Evolutionary conservation across 192 early-diverging fungal genomes (phyloP).

Genomic region (Linnemannia hyalina): DNA sequence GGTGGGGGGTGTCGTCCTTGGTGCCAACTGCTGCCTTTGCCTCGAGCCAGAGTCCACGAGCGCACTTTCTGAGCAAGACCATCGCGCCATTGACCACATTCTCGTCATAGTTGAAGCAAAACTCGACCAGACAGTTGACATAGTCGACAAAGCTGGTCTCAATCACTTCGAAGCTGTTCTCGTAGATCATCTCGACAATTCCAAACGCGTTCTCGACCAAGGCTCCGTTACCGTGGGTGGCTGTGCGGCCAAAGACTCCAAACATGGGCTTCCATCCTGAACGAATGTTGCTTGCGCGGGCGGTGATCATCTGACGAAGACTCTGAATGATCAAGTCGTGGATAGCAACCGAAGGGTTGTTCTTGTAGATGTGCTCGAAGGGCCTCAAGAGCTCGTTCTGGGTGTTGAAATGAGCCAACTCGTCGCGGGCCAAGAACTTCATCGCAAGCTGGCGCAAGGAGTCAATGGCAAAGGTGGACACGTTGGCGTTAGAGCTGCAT

Average conservation of each 20-base stretch:
- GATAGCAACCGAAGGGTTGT: slow-evolving; percentile 77
- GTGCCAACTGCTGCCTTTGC: slow-evolving; percentile 25
- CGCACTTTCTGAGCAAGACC: slow-evolving; percentile 58
- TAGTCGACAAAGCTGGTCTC: slow-evolving; percentile 63
- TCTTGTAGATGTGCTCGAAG: slow-evolving; percentile 88
- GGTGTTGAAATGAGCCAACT: slow-evolving; percentile 91
- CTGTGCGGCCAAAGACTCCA: slow-evolving; percentile 74
- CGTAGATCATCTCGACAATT: slow-evolving; percentile 60
- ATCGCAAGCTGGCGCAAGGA: slow-evolving; percentile 92
- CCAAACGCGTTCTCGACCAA: slow-evolving; percentile 62
- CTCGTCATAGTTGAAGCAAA: slow-evolving; percentile 62
- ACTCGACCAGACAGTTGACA: slow-evolving; percentile 64
- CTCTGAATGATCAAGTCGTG: slow-evolving; percentile 83
- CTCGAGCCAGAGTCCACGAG: slow-evolving; percentile 54
- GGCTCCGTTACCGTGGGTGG: slow-evolving; percentile 69
- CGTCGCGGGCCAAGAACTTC: slow-evolving; percentile 96
- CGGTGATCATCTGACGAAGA: slow-evolving; percentile 78
- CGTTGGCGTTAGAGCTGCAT: slow-evolving; percentile 78
- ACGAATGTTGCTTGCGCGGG: slow-evolving; percentile 81
- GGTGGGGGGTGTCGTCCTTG: slow-evolving; percentile 35
- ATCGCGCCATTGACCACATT: slow-evolving; percentile 72
- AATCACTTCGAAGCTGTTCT: slow-evolving; percentile 60
- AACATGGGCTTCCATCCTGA: slow-evolving; percentile 86
- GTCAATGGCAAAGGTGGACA: slow-evolving; percentile 92
- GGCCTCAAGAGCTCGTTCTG: slow-evolving; percentile 94